Conservation (phyloP, 306 rosid species). For the Phaseolus lunatus region DNA sequence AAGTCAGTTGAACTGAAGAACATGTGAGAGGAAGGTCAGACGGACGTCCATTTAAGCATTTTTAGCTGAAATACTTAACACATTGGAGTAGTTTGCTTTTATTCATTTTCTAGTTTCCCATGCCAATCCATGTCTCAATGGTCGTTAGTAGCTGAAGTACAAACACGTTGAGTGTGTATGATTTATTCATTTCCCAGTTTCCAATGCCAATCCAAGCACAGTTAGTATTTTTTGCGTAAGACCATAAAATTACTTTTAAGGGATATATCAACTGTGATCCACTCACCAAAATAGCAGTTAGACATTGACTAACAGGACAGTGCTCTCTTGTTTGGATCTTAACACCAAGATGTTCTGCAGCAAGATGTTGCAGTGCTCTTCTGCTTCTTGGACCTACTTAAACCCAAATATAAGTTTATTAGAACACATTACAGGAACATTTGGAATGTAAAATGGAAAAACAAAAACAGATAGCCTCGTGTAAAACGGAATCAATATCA, state of each 20-base stretch:
- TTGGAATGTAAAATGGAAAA: not conserved
- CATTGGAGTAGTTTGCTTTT: not conserved
- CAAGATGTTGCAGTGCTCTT: not conserved
- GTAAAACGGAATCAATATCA: too few relatives aligned
- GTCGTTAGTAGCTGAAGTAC: not conserved
- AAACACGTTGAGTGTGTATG: not conserved
- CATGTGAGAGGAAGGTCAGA: not conserved
- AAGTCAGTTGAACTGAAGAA: not conserved
- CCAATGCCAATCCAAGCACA: not conserved
- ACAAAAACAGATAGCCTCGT: too few relatives aligned
- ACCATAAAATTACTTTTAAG: not conserved
- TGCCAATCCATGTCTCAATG: not conserved
- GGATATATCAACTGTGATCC: not conserved
- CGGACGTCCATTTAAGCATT: not conserved
- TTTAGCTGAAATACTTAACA: not conserved
- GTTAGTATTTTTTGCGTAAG: too few relatives aligned
- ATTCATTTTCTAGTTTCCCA: not conserved
- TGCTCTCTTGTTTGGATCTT: constrained; percentile 90
- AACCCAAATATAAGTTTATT: not conserved
- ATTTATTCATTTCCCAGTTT: not conserved
- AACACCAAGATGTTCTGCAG: constrained; percentile 69
- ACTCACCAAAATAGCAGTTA: constrained; percentile 35
- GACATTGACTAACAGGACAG: constrained; percentile 71
- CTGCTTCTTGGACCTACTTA: not conserved
- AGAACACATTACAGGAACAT: not conserved